phyloP scores from a whole-genome alignment of 495 filamentous ascomycete genomes.

The Aspergillus homomorphus region DNA sequence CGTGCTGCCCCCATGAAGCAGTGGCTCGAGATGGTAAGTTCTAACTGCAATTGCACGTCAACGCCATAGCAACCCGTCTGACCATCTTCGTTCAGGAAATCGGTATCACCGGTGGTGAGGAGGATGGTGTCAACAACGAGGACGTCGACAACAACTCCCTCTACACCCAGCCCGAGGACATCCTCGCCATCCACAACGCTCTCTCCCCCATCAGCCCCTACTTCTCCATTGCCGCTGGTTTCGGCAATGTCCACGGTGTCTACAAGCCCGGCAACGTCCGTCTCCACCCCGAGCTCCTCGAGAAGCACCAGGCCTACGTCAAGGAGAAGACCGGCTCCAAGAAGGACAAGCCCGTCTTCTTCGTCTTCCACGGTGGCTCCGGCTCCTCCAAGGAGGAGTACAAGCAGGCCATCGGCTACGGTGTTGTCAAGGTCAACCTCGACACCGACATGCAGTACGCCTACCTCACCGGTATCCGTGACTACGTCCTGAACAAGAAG shows the following conservation, averaged over 20 bases:
- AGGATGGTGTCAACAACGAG: conserved; percentile 74
- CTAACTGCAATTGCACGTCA: neutral
- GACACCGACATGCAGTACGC: conserved; percentile 73
- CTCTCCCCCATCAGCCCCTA: conserved; percentile 79
- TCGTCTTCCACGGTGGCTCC: conserved; percentile 98
- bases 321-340: conserved; percentile 63
- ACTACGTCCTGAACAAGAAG: conserved; percentile 92
- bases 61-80: neutral
- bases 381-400: conserved; percentile 88
- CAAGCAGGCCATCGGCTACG: conserved; percentile 78
- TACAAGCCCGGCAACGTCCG: conserved; percentile 98
- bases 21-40: conserved; percentile 93
- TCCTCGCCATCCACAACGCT: conserved; percentile 81
- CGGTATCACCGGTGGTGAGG: conserved; percentile 92
- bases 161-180: conserved; percentile 97
- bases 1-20: conserved; percentile 92
- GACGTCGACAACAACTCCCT: conserved; percentile 91
- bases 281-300: conserved; percentile 88
- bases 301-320: conserved; percentile 91
- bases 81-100: conserved; percentile 58
- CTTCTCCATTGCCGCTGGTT: conserved; percentile 97
- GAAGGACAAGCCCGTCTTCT: conserved; percentile 90
- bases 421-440: conserved; percentile 95
- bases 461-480: conserved; percentile 85
- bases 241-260: conserved; percentile 98